Percentiles rank a stretch among this genome's conserved stretches.
phyloP scores from a whole-genome alignment of 2,329 filamentous ascomycete species.

The Claviceps spartinae region DNA sequence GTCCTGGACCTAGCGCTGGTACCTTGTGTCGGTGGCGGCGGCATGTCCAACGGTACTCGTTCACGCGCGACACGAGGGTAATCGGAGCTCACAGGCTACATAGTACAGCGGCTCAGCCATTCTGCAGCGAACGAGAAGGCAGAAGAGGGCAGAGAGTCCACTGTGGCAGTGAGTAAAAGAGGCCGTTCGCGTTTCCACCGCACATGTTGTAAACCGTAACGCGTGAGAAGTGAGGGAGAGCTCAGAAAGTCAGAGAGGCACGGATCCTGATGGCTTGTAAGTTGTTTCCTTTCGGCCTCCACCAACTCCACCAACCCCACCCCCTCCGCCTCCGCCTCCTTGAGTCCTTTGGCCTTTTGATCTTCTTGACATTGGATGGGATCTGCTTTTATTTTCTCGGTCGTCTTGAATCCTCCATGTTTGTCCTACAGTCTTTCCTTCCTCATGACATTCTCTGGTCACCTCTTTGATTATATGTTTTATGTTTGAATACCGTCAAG shows the following conservation, averaged over 20 bases:
- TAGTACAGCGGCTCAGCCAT: background rate
- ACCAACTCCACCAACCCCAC: conserved; percentile 3
- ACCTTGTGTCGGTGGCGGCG: too few relatives aligned
- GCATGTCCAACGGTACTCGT: too few relatives aligned
- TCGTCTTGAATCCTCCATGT: background rate
- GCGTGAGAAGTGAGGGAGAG: background rate
- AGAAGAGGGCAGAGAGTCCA: background rate
- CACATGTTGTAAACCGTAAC: background rate
- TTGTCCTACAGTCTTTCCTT: conserved; percentile 3
- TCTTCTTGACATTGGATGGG: background rate
- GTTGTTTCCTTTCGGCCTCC: background rate
- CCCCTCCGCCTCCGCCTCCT: background rate
- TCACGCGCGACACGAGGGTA: too few relatives aligned
- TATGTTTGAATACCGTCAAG: background rate
- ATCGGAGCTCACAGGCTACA: background rate
- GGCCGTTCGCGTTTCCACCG: background rate
- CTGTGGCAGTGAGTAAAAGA: background rate
- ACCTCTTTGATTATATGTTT: background rate
- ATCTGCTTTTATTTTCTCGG: conserved; percentile 1
- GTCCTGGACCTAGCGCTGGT: too few relatives aligned
- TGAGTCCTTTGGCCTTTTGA: conserved; percentile 1
- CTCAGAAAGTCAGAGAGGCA: too few relatives aligned
- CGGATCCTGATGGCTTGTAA: too few relatives aligned
- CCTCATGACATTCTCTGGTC: conserved; percentile 1
- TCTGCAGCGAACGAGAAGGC: background rate